phyloP scores from a whole-genome alignment of 2,329 filamentous ascomycete genomes.

The Xylariaceae sp. region DNA sequence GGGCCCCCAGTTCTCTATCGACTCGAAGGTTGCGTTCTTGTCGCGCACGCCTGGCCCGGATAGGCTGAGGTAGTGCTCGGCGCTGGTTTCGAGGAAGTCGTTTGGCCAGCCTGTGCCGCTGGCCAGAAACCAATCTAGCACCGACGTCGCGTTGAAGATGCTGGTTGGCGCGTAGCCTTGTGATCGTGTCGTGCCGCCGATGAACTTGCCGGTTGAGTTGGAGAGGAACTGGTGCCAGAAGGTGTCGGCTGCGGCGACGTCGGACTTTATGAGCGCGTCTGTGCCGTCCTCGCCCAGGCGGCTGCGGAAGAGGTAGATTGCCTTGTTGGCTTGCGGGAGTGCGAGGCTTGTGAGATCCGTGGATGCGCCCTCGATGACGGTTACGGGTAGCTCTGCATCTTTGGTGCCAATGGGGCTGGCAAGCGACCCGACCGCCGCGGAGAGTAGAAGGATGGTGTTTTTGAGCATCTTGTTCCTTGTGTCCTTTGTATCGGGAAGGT shows the following conservation, averaged over 20 bases:
- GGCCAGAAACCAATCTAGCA: slow-evolving; percentile 11
- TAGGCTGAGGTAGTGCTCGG: slow-evolving; percentile 16
- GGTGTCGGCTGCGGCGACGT: slow-evolving; percentile 4
- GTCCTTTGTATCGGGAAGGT: not conserved
- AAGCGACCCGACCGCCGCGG: slow-evolving; percentile 5
- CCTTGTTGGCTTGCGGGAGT: slow-evolving; percentile 10
- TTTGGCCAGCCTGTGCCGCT: slow-evolving; percentile 12
- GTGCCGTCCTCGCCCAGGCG: slow-evolving; percentile 14
- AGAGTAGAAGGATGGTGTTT: slow-evolving; percentile 7
- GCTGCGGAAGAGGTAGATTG: slow-evolving; percentile 11
- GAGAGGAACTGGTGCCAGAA: not conserved
- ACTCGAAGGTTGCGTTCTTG: slow-evolving; percentile 5
- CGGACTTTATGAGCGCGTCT: slow-evolving; percentile 8
- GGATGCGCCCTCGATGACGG: slow-evolving; percentile 16
- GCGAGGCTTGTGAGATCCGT: slow-evolving; percentile 8
- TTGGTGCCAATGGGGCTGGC: slow-evolving; percentile 5
- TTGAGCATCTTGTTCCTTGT: slow-evolving; percentile 9
- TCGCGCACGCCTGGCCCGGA: slow-evolving; percentile 9
- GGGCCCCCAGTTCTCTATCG: slow-evolving; percentile 17
- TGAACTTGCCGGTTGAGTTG: slow-evolving; percentile 9
- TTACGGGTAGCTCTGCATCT: slow-evolving; percentile 11
- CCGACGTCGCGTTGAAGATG: slow-evolving; percentile 14
- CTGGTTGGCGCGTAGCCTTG: slow-evolving; percentile 9
- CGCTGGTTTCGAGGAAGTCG: slow-evolving; percentile 12
- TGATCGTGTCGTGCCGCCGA: slow-evolving; percentile 11